Percentiles rank a stretch among this genome's conserved stretches.
Evolutionary conservation across 2,329 filamentous ascomycete species (phyloP).

Genomic region (Cercospora sojina): DNA sequence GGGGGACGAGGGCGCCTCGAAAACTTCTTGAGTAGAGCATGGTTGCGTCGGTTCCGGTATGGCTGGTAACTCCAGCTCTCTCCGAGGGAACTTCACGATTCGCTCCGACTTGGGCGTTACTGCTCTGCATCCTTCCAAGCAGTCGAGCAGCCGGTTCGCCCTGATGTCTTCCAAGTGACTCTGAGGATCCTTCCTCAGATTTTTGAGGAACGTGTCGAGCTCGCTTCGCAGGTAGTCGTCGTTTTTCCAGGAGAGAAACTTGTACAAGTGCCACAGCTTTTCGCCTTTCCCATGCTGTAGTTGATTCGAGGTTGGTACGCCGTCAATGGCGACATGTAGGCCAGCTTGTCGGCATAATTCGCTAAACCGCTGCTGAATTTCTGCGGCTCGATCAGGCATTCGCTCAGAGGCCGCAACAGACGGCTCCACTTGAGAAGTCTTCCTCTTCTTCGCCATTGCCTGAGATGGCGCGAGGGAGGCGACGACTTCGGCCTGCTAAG

Average conservation of each 20-base stretch:
- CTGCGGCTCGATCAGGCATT: background rate
- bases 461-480: background rate
- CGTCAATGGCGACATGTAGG: background rate
- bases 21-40: background rate
- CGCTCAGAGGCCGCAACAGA: background rate
- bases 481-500: background rate
- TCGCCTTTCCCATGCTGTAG: background rate
- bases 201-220: slow-evolving; percentile 4
- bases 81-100: background rate
- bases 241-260: slow-evolving; percentile 12
- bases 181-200: background rate
- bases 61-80: background rate
- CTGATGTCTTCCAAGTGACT: background rate
- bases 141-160: background rate
- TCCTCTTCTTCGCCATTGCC: slow-evolving; percentile 15
- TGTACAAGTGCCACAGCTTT: background rate
- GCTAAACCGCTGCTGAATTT: background rate
- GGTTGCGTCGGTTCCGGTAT: background rate
- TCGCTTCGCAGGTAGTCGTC: background rate
- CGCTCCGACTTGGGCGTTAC: background rate
- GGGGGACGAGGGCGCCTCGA: background rate
- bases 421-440: slow-evolving; percentile 17
- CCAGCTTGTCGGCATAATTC: slow-evolving; percentile 11
- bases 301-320: background rate
- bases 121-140: background rate